Base-by-base conservation (phyloP, 495 filamentous ascomycete species). In the Penicillium maclennaniae region DNA sequence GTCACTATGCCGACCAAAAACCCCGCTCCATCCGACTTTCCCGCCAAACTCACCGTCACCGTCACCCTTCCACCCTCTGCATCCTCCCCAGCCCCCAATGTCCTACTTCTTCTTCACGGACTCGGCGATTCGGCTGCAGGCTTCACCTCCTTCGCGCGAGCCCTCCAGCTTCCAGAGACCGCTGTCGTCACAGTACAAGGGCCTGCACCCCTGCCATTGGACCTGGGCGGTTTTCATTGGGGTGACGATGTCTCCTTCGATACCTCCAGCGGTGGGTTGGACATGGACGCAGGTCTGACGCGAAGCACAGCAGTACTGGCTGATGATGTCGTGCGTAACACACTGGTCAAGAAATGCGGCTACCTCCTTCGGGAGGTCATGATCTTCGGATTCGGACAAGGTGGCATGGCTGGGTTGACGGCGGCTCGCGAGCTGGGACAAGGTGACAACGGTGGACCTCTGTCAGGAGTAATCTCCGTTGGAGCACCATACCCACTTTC, bases 31-130 rank as follows among this genome's bases (percentile, higher is more conserved):
- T 60, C 69, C 43, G 82, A 85, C 69, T 86, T 86, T 59, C 74
- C 81, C 25, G 55, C 72, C 26, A 43, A 65, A 43, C 60, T 79
- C 44, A 71, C 63, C 45, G 55, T 82, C 26, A 74, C 73, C 45
- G 65, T 83, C 68, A 72, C 70, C 27, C 50, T 64, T 39, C 67
- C 74, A 46, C 72, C 75, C 20, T 54, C 60, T 46, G 55, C 66
- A 16, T 43, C 53, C 57, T 58, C 47, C 50, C 71, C 63, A 46
- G 62, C 83, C 47, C 85, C 83, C 17, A 84, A 91, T 60, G 78
- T 96, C 63, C 86, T 97, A 36, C 69, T 97, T 66, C 82, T 97
- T 44, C 84, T 97, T 39, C 92, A 98, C 71, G 91, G 92, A 49
- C 80, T 97, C 3, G 93, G 93, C 27, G 92, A 97, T 68, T 83